Evolutionary conservation across 1,139 yeast genomes (phyloP), one percentile per base, ranked within the genome.

Genomic region (Blastobotrys malaysiensis): DNA sequence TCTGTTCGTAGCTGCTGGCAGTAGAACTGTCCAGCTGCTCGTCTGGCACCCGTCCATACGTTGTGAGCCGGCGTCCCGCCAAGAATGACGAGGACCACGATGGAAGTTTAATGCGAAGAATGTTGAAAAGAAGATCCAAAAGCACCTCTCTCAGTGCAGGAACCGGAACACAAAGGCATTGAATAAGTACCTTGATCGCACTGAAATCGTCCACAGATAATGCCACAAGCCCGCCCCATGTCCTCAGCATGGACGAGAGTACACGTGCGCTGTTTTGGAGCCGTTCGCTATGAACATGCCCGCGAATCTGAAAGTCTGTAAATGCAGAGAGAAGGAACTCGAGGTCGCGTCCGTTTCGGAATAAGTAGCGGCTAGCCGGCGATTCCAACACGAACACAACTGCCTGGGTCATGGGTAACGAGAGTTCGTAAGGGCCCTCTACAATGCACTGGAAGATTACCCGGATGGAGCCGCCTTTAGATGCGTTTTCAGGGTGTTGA

Each of bases 151-250:
- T 79, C 14, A 88, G 73, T 22, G 74, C 70, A 1, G 77, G 68
- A 20, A 80, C 75, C 0, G 86, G 86, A 53, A 83, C 81, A 26
- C 75, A 74, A 53, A 91, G 71, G 65, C 91, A 85, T 44, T 77
- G 73, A 1, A 91, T 72, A 43, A 93, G 72, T 54, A 82, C 82
- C 47, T 72, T 73, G 18, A 93, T 63, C 27, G 86, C 79, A 52
- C 75, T 75, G 61, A 82, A 86, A 56, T 81, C 70, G 60, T 84
- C 75, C 54, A 80, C 76, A 0, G 88, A 78, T 61, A 85, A 80
- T 7, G 86, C 80, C 60, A 86, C 77, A 11, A 90, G 66, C 0
- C 99, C 99, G 18, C 87, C 78, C 82, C 95, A 86, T 49, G 83
- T 79, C 58, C 88, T 86, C 51, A 93, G 70, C 26, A 88, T 70